Evolutionary conservation across 2,329 filamentous ascomycete species (phyloP), one percentile per base, ranked within the genome.

Genomic region (Lizonia empirigonia): DNA sequence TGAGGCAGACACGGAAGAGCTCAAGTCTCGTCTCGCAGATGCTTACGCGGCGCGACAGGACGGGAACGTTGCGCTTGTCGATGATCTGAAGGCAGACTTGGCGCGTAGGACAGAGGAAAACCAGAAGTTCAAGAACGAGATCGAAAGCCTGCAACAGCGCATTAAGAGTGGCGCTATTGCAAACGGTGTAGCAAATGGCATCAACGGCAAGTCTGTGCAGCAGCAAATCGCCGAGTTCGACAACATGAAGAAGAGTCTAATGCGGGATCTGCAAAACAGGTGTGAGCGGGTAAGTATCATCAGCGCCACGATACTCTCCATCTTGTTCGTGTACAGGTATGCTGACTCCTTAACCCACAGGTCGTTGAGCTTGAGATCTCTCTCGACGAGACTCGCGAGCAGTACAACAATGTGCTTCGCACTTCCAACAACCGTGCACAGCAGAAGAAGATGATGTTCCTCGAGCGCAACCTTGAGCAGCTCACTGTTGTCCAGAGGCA

Each of bases 391-490:
- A 97, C 94, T 1, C 86, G 94, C 48, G 94, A 99, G 79, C 94
- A 99, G 77, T 99, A 99, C 79, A 97, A 99, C 81, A 97, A 96
- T 67, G 94, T 99, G 54, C 83, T 99, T 51, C 88, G 93, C 49
- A 94, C 91, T 40, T 96, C 91, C 62, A 99, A 99, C 81, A 97
- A 96, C 80, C 89, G 94, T 53, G 93, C 94, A 19, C 94, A 99
- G 79, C 94, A 99, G 77, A 99, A 99, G 88, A 99, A 99, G 84
- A 97, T 99, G 90, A 95, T 94, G 13, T 99, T 99, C 83, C 79
- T 99, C 41, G 94, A 99, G 80, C 88, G 94, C 70, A 99, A 99
- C 73, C 85, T 99, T 32, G 94, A 99, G 78, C 94, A 99, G 76
- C 82, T 99, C 46, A 99, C 94, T 3, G 91, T 96, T 70, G 94